Evolutionary conservation across 106 monocot genomes (phyloP), one percentile per base, ranked within the genome.

Genomic region (Apostasia shenzhenica): DNA sequence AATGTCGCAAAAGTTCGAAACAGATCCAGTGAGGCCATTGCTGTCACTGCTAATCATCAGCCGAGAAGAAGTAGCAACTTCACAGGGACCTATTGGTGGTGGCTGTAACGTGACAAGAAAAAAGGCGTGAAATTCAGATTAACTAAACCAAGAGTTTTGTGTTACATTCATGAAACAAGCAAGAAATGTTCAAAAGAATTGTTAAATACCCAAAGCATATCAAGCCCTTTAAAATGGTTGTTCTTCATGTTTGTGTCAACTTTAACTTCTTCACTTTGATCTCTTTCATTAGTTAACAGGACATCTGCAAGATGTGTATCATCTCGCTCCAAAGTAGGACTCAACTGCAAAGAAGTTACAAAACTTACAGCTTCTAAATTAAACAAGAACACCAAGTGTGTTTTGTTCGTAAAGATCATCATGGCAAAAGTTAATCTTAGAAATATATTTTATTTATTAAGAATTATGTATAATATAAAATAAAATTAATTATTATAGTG

Each of bases 21-120:
- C 48, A 48, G 48, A 37, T 48, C 46, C 65, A 49, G 26, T 48
- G 65, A 65, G 48, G 65, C 65, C 65, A 65, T 65, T 65, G 65
- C 65, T 65, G 26, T 65, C 65, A 38, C 65, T 26, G 48, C n/a
- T 65, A 13, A 48, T 47, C 1, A 61, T 62, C n/a, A 13, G 48
- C 26, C 48, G 45, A 7, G 44, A 2, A 45, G 64, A 26, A 14
- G 48, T 1, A 46, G 8, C 26, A 48, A 65, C 46, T 48, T 48
- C 48, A 46, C 65, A 65, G 46, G 65, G 43, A 2, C 65, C 48
- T 5, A 37, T 7, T 9, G 65, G 48, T 13, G 47, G 65, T 6
- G 65, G 65, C 65, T 65, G 65, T 26, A 65, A 2, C 8, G 48
- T 65, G 8, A 26, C 14, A 47, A 9, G 26, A 47, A 63, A 63